Conservation (phyloP, 768 basidiomycete genomes). For the Suillus tomentosus region DNA sequence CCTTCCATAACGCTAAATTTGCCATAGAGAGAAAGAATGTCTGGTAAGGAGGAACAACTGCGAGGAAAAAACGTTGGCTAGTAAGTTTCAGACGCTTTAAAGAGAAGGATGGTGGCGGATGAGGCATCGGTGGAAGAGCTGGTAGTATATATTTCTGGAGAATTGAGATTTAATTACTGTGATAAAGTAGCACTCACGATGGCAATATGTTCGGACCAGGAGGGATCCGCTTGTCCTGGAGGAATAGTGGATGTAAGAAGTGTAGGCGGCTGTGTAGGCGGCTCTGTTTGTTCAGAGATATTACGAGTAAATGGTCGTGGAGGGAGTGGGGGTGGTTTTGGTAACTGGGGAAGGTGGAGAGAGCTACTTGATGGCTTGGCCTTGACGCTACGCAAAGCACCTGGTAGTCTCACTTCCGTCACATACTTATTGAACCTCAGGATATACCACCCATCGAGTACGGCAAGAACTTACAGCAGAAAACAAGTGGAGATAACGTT, state of each 20-base stretch:
- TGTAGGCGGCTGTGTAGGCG: conserved; percentile 15
- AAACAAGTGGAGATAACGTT: conserved; percentile 61
- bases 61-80: conserved; percentile 56
- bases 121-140: conserved; percentile 43
- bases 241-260: conserved; percentile 6
- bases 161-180: conserved; percentile 16
- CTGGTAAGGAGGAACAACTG: conserved; percentile 49
- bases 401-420: conserved; percentile 50
- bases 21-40: conserved; percentile 43
- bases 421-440: conserved; percentile 47
- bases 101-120: conserved; percentile 50
- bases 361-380: background rate
- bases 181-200: conserved; percentile 23
- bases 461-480: conserved; percentile 47
- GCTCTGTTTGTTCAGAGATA: background rate
- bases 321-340: conserved; percentile 8
- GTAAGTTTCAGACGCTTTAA: conserved; percentile 54
- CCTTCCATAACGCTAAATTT: conserved; percentile 57
- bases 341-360: background rate
- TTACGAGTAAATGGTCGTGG: conserved; percentile 1
- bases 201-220: conserved; percentile 31
- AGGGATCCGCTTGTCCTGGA: conserved; percentile 17
- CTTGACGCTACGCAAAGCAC: conserved; percentile 21
- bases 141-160: conserved; percentile 46
- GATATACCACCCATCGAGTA: background rate